Conservation (phyloP, 345 rosid genomes). For the Zanthoxylum bungeanum region DNA sequence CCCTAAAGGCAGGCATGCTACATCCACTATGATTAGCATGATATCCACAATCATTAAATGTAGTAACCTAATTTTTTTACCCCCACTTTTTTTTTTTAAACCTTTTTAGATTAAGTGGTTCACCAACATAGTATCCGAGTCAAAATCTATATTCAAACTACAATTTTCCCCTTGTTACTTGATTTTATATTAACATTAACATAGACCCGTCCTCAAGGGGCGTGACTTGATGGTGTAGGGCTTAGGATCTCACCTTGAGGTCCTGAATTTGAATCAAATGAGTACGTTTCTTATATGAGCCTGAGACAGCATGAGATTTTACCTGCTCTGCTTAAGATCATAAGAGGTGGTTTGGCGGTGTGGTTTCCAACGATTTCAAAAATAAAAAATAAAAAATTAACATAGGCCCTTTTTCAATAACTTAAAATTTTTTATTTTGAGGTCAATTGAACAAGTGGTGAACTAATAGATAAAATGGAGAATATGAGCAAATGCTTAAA, state of each 20-base stretch:
- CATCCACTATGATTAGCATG: slow-evolving; percentile 14
- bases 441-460: background rate
- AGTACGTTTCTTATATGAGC: no score
- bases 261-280: no score
- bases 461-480: background rate
- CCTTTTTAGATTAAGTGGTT: background rate
- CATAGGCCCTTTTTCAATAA: background rate
- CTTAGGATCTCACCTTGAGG: no score
- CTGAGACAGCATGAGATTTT: no score
- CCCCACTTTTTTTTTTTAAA: background rate
- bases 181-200: no score
- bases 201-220: no score
- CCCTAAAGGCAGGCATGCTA: background rate
- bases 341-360: no score
- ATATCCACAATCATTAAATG: background rate
- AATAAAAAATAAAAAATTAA: no score
- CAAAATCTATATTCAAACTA: background rate
- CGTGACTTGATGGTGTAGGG: no score
- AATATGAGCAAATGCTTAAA: background rate
- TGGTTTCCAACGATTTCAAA: no score
- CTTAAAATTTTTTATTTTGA: background rate
- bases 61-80: background rate
- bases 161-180: background rate
- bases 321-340: no score
- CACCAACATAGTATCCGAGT: background rate